Base-by-base conservation (phyloP, 106 monocot genomes). In the Iris macrosiphon region DNA sequence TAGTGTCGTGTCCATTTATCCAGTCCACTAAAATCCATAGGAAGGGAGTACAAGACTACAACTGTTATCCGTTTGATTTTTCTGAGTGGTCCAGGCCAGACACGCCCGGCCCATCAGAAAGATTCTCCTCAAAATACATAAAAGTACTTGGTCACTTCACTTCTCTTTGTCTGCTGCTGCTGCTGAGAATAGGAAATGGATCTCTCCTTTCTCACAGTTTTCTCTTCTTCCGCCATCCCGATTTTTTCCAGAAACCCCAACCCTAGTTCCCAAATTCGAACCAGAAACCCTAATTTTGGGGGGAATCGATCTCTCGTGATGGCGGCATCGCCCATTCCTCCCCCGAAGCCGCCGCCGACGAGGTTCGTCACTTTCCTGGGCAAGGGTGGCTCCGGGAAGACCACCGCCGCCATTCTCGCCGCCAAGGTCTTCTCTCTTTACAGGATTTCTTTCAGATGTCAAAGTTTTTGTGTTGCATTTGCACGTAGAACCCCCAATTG, bases 311-410 rank as follows among this genome's bases (percentile, higher is more conserved):
- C 63, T 40, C 17, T 20, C 11, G 11, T 50, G 8, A 60, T 67
- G 57, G 73, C 66, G 50, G 51, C 19, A 33, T 62, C 66, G 4
- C 31, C 15, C 29, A 67, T 47, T 45, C 61, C 66, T 49, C 14
- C 46, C 9, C 59, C 7, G 30, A 73, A 63, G 39, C 37, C 77
- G 20, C 62, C 65, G 40, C 41, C 77, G 25, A 67, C 89, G 31
- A 82, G 67, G 66, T 73, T 95, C 48, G 85, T 95, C 47, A 95
- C 94, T 22, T 95, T 95, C 69, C 42, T 95, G 33, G 94, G 94
- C 15, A 95, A 95, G 59, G 94, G 94, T 29, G 89, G 89, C 18
- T 81, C 89, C 18, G 94, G 94, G 13, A 95, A 85, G 81, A 95
- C 81, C 60, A 79, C 81, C 38, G 85, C 88, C 7, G 78, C 94